Evolutionary conservation across 2,329 filamentous ascomycete species (phyloP), one percentile per base, ranked within the genome.

Genomic region (Ophiostoma piceae): DNA sequence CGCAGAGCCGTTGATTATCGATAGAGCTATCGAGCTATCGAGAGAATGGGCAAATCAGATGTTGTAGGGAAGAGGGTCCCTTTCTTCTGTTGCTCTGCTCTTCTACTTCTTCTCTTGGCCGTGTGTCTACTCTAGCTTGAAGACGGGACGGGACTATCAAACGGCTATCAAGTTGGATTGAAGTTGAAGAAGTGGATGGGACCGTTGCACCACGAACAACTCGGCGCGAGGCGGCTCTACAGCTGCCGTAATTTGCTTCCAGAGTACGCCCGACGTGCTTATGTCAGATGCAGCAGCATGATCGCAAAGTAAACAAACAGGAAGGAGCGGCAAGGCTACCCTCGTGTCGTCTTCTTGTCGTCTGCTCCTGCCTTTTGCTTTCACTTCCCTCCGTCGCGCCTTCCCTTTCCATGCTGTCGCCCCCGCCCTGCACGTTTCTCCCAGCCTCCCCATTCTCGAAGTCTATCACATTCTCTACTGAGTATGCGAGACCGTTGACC

Each of bases 251-350:
- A 19, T 5, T 43, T 47, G 16, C 7, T 47, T n/a, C 4, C 35
- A 35, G 35, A 35, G 8, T 47, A 47, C 19, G 43, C 43, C 43
- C 43, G 43, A 5, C 16, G 19, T 47, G 43, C 51, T 57, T 62
- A 62, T 62, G 57, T 62, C 57, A 62, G 57, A 62, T 62, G 57
- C 51, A 62, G 26, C 2, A 8, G 47, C 54, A 64, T 68, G 54
- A 73, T 73, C 71, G 70, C 71, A 69, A 73, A 69, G 72, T 73
- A 73, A 73, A 73, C 72, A 73, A 73, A 69, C 39, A 65, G 32
- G 37, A 32, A 64, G 62, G 51, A 9, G 51, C 66, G 51, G 51
- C 51, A 16, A 57, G 51, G 51, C 51, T 22, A 26, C 22, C 9
- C n/a, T 57, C 51, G n/a, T 47, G 43, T 47, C 16, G 19, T 47